phyloP scores from a whole-genome alignment of 768 basidiomycete genomes.

The Cyathus striatus region DNA sequence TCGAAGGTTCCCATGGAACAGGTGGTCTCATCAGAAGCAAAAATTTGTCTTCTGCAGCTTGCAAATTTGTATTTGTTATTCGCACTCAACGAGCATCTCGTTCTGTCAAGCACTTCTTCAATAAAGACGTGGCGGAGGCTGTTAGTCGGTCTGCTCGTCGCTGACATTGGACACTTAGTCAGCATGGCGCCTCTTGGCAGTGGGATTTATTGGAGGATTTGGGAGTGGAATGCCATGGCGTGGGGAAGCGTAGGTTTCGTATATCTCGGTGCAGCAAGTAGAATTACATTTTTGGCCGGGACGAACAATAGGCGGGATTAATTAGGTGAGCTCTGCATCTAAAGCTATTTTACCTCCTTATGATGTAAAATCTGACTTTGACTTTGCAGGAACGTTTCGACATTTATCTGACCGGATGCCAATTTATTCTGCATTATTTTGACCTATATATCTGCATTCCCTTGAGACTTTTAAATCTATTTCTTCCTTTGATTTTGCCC shows the following conservation, averaged over 20 bases:
- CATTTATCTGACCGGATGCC: no score
- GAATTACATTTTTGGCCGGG: constrained; percentile 30
- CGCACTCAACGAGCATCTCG: constrained; percentile 44
- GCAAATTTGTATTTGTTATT: constrained; percentile 48
- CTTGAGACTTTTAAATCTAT: no score
- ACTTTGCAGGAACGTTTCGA: no score
- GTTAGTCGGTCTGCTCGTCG: constrained; percentile 37
- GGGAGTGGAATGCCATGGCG: constrained; percentile 47
- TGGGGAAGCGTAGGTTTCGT: constrained; percentile 54
- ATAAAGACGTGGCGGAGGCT: constrained; percentile 36
- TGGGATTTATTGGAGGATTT: constrained; percentile 36
- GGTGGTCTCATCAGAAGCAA: constrained; percentile 20
- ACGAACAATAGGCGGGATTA: no score
- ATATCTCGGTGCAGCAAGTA: constrained; percentile 38
- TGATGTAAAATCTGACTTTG: no score
- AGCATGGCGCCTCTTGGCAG: constrained; percentile 38
- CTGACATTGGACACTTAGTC: constrained; percentile 43
- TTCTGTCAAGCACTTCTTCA: constrained; percentile 37
- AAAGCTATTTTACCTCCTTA: no score
- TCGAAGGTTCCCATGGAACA: not conserved
- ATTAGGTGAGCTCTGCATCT: no score
- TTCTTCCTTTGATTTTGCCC: no score
- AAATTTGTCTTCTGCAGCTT: constrained; percentile 40
- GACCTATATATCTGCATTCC: no score
- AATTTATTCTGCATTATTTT: no score